These are phyloP conservation scores for Hysterium pulicare DNA, from an alignment of 2,329 filamentous ascomycete species.

Conservation along the genomic window DNA sequence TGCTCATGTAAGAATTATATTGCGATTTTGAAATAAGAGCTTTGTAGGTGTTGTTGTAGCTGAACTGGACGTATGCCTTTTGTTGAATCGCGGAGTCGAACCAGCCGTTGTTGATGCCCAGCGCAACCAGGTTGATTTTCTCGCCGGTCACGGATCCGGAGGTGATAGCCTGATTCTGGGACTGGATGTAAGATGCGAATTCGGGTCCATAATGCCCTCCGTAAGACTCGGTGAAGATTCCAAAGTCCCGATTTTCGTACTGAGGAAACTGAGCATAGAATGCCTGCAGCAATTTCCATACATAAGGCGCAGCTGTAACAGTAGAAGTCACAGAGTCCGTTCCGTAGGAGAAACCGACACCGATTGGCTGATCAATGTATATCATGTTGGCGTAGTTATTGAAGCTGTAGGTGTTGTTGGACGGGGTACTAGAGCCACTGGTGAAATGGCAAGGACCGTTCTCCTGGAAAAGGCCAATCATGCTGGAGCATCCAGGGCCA, in stretches of 20 bases:
- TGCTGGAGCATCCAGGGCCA: conserved; percentile 37
- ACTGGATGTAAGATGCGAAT: conserved; percentile 45
- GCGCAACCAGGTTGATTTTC: conserved; percentile 45
- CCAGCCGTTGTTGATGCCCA: conserved; percentile 55
- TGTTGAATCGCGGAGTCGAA: conserved; percentile 53
- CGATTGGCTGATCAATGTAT: conserved; percentile 66
- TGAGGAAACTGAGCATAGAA: conserved; percentile 57
- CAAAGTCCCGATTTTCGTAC: conserved; percentile 45
- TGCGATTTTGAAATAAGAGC: conserved; percentile 27
- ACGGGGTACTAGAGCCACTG: conserved; percentile 12
- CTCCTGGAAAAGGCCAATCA: conserved; percentile 53
- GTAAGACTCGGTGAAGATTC: conserved; percentile 55
- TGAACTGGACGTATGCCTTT: conserved; percentile 46
- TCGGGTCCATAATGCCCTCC: conserved; percentile 57
- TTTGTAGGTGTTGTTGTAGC: conserved; percentile 49
- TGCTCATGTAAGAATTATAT: conserved; percentile 54
- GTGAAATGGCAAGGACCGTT: conserved; percentile 50
- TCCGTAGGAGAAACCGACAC: conserved; percentile 59
- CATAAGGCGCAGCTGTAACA: conserved; percentile 50
- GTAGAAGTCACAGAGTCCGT: conserved; percentile 54
- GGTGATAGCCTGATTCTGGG: conserved; percentile 39
- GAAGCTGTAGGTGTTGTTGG: conserved; percentile 25
- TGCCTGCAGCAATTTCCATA: conserved; percentile 58
- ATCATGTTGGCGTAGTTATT: conserved; percentile 43
- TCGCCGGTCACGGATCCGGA: conserved; percentile 31